phyloP scores from a whole-genome alignment of 768 basidiomycete species.

The Lentinula guzmanii region DNA sequence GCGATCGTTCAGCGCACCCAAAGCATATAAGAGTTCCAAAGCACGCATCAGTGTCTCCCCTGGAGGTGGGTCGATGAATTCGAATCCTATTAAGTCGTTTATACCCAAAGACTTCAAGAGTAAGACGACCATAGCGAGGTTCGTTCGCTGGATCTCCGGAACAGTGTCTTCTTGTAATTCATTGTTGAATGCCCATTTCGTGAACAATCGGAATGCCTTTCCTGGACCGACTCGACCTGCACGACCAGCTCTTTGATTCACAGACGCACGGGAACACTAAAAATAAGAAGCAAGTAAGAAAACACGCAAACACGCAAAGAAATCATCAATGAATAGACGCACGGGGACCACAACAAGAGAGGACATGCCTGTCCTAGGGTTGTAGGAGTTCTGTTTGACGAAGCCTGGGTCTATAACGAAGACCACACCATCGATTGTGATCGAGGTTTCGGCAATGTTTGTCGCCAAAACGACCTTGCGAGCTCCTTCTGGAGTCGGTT shows the following conservation, averaged over 20 bases:
- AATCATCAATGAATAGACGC: constrained; percentile 11
- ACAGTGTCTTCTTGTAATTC: constrained; percentile 97
- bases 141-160: constrained; percentile 98
- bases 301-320: background rate
- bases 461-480: constrained; percentile 97
- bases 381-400: constrained; percentile 98
- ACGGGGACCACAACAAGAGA: constrained; percentile 94
- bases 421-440: constrained; percentile 98
- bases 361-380: constrained; percentile 98
- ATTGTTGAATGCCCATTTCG: constrained; percentile 96
- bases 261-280: constrained; percentile 94
- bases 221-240: constrained; percentile 98
- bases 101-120: constrained; percentile 95
- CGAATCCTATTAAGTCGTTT: constrained; percentile 97
- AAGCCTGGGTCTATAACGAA: constrained; percentile 99
- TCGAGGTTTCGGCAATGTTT: constrained; percentile 99
- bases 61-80: constrained; percentile 97
- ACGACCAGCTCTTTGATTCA: constrained; percentile 93
- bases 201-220: constrained; percentile 97
- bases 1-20: constrained; percentile 93
- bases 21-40: constrained; percentile 87
- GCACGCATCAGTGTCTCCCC: constrained; percentile 97
- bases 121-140: constrained; percentile 91
- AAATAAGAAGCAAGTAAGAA: background rate
- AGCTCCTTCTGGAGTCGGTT: constrained; percentile 94